Evolutionary conservation across 495 filamentous ascomycete species (phyloP).

Genomic region (Rostrohypoxylon terebratum): DNA sequence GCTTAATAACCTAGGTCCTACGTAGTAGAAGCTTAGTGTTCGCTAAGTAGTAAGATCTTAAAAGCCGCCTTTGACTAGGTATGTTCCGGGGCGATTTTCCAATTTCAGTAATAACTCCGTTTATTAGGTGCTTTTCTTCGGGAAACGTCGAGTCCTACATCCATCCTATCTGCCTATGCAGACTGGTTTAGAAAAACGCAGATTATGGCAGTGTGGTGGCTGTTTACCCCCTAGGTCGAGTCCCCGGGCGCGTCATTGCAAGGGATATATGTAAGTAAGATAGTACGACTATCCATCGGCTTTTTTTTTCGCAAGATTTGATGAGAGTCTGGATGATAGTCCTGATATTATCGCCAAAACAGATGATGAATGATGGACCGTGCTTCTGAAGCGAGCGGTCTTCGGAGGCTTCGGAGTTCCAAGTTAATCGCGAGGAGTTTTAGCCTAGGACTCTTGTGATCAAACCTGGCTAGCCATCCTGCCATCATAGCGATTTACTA

Average conservation of each 20-base stretch:
- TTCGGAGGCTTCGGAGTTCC: not conserved
- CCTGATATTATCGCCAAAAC: not conserved
- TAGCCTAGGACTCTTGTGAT: not conserved
- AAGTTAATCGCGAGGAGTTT: no score
- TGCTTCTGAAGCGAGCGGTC: not conserved
- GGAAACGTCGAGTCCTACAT: slow-evolving; percentile 45
- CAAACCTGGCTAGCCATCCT: slow-evolving; percentile 11
- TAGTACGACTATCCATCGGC: not conserved
- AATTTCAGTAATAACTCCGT: slow-evolving; percentile 47
- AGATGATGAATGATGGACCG: not conserved
- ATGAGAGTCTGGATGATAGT: not conserved
- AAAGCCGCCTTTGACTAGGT: slow-evolving; percentile 47
- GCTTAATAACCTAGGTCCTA: no score
- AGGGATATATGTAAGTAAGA: slow-evolving; percentile 5
- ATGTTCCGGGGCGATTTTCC: slow-evolving; percentile 52
- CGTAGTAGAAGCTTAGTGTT: slow-evolving; percentile 23
- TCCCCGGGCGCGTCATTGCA: slow-evolving; percentile 13
- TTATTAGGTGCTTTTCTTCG: slow-evolving; percentile 44
- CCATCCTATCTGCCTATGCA: slow-evolving; percentile 50
- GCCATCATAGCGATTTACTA: not conserved
- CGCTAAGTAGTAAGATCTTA: slow-evolving; percentile 49
- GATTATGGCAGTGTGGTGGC: slow-evolving; percentile 8
- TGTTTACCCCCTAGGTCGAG: slow-evolving; percentile 5
- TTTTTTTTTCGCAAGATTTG: not conserved
- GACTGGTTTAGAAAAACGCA: slow-evolving; percentile 23